Percentiles rank a stretch among this genome's conserved stretches.
These are phyloP conservation scores for Gonium pectorale DNA, from an alignment of 139 green algal genomes.

Conservation along the genomic window DNA sequence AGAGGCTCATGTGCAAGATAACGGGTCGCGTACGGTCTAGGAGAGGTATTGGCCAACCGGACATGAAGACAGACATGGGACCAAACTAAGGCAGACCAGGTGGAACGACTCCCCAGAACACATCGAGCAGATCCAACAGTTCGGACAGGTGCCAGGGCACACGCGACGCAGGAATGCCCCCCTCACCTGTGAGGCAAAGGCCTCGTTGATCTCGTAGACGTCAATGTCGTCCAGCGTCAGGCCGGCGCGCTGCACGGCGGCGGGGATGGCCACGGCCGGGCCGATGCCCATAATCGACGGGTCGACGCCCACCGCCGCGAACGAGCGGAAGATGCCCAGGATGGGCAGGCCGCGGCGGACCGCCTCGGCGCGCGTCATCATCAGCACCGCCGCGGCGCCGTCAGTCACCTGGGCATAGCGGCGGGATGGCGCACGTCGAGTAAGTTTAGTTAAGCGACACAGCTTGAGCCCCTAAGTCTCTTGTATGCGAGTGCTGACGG, in stretches of 20 bases:
- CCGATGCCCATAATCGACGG: conserved; percentile 98
- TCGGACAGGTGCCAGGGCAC: too few species aligned
- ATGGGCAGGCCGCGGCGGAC: conserved; percentile 85
- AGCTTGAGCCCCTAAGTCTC: too few species aligned
- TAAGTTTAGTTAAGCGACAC: too few species aligned
- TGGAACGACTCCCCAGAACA: too few species aligned
- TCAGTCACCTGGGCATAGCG: conserved; percentile 89
- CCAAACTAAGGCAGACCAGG: too few species aligned
- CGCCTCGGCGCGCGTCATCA: conserved; percentile 96
- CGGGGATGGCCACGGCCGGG: conserved; percentile 96
- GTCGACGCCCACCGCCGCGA: conserved; percentile 89
- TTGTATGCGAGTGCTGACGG: neutral
- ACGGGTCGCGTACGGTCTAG: too few species aligned
- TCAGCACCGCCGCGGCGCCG: conserved; percentile 89
- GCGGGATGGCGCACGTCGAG: too few species aligned
- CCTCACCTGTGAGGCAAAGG: conserved; percentile 88
- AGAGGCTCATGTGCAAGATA: too few species aligned
- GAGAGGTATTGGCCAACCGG: too few species aligned
- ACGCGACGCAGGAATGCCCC: too few species aligned
- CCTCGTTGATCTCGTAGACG: conserved; percentile 99
- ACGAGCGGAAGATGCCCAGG: conserved; percentile 90
- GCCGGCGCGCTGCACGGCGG: conserved; percentile 81
- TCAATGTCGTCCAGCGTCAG: conserved; percentile 94
- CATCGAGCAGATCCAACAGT: too few species aligned
- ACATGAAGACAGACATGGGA: too few species aligned